These are phyloP conservation scores for Chytriomyces hyalinus DNA, from an alignment of 192 early-diverging fungal genomes.

Conservation along the genomic window DNA sequence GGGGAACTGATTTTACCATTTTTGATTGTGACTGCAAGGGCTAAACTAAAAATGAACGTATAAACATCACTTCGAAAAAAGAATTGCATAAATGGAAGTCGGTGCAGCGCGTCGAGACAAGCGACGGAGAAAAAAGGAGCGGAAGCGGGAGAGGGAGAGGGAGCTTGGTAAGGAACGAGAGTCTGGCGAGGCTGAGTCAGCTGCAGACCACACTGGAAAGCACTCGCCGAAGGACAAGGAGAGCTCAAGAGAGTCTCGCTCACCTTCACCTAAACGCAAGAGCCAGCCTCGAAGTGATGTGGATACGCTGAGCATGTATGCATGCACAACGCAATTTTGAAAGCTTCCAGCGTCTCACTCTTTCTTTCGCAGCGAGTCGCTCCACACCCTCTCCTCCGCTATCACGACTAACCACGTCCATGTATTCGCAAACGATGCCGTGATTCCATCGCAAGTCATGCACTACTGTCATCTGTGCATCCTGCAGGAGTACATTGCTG, in stretches of 20 bases:
- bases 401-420: background rate
- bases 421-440: background rate
- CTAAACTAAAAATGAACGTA: background rate
- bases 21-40: background rate
- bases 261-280: background rate
- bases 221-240: background rate
- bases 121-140: background rate
- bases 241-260: background rate
- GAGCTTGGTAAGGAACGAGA: background rate
- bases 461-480: background rate
- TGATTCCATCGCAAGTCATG: background rate
- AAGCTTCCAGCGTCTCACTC: too few relatives aligned
- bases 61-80: too few relatives aligned
- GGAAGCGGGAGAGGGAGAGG: background rate
- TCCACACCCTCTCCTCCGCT: too few relatives aligned
- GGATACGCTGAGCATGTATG: background rate
- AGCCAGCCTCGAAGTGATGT: background rate
- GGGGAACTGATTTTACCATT: constrained; percentile 5
- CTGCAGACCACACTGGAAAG: background rate
- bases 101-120: background rate
- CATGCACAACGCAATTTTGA: too few relatives aligned
- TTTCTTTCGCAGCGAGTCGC: too few relatives aligned
- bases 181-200: background rate
- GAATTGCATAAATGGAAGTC: too few relatives aligned
- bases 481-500: background rate